Percentiles rank a stretch among this genome's conserved stretches.
Conservation (phyloP, 495 filamentous ascomycete species). For the Opeltia flavorubescens region DNA sequence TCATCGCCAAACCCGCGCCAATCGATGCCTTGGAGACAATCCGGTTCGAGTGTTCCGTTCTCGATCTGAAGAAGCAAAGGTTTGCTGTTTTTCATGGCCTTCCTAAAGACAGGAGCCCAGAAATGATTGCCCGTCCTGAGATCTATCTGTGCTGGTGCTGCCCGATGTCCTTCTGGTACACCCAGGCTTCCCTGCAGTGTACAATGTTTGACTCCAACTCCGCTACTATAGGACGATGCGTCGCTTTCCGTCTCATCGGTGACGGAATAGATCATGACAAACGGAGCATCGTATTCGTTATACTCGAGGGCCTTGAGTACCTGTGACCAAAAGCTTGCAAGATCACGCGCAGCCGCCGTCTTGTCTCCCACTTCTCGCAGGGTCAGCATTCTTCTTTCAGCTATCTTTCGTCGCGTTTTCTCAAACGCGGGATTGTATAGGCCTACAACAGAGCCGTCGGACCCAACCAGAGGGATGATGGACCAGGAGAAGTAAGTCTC, state of each 20-base stretch:
- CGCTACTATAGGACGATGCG: slow-evolving; percentile 42
- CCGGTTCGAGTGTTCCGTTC: slow-evolving; percentile 40
- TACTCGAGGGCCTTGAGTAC: slow-evolving; percentile 42
- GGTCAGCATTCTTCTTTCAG: slow-evolving; percentile 51
- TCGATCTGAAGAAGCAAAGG: slow-evolving; percentile 44
- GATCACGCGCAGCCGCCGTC: slow-evolving; percentile 49
- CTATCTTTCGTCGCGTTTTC: slow-evolving; percentile 49
- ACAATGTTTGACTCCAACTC: slow-evolving; percentile 37
- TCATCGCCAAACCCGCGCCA: slow-evolving; percentile 52
- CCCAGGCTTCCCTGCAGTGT: slow-evolving; percentile 48
- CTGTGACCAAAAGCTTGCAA: slow-evolving; percentile 47
- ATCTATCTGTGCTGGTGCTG: slow-evolving; percentile 39
- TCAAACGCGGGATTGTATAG: slow-evolving; percentile 58
- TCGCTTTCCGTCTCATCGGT: slow-evolving; percentile 46
- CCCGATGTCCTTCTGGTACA: slow-evolving; percentile 42
- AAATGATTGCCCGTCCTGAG: slow-evolving; percentile 45
- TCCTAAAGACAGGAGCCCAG: slow-evolving; percentile 50
- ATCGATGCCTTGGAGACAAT: slow-evolving; percentile 44
- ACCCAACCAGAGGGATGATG: slow-evolving; percentile 51
- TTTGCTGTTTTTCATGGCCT: slow-evolving; percentile 45
- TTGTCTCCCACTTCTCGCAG: slow-evolving; percentile 56
- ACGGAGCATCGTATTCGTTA: slow-evolving; percentile 49
- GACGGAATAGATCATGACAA: slow-evolving; percentile 50
- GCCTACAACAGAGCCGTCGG: slow-evolving; percentile 46
- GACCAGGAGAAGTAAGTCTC: slow-evolving; percentile 60